Percentiles rank a stretch among this genome's conserved stretches.
phyloP scores from a whole-genome alignment of 495 filamentous ascomycete species.

The Penicillium fimorum region DNA sequence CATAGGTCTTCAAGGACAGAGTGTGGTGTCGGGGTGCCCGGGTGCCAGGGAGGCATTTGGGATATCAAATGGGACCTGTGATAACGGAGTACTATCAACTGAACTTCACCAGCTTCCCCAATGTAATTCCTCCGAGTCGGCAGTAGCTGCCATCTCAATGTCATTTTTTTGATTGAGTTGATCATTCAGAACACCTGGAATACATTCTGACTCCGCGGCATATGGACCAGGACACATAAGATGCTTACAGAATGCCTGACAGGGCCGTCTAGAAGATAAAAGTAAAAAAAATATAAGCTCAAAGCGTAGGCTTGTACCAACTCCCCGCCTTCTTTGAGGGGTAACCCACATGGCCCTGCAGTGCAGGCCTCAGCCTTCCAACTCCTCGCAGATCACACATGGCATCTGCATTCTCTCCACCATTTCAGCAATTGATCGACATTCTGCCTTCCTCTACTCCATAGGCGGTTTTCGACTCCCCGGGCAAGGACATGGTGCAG shows the following conservation, averaged over 20 bases:
- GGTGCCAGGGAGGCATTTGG: not conserved
- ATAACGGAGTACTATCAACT: not conserved
- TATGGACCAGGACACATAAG: conserved; percentile 1
- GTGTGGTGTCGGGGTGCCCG: too few species aligned
- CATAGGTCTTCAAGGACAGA: not conserved
- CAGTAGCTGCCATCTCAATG: not conserved
- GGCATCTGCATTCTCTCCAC: not conserved
- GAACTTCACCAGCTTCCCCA: not conserved
- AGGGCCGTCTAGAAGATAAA: not conserved
- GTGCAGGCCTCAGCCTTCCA: not conserved
- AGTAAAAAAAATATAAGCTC: conserved; percentile 12
- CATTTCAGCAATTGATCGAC: conserved; percentile 1
- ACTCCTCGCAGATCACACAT: not conserved
- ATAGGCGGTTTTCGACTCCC: not conserved
- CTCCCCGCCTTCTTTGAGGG: conserved; percentile 2
- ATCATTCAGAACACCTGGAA: not conserved
- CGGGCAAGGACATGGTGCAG: not conserved
- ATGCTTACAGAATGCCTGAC: conserved; percentile 13
- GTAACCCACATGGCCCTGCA: conserved; percentile 8
- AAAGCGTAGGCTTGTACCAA: conserved; percentile 1
- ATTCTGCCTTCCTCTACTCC: not conserved
- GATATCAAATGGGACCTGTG: not conserved
- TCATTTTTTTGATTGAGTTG: not conserved
- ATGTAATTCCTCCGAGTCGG: not conserved
- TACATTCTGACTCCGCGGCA: not conserved